These are phyloP conservation scores for Tylopilus sp. DNA, from an alignment of 1,284 basidiomycete genomes.

Conservation along the genomic window DNA sequence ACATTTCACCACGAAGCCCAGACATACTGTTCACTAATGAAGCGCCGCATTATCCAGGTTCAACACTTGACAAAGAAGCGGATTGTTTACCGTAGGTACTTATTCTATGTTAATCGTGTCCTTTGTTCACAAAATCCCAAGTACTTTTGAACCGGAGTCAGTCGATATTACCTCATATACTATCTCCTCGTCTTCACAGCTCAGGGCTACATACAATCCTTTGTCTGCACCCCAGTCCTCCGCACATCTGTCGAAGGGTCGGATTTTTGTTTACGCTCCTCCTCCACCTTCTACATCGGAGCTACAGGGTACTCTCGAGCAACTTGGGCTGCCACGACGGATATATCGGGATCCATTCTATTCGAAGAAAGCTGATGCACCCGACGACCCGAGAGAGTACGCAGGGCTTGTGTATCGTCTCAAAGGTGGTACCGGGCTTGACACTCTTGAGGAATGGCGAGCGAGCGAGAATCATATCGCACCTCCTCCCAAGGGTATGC, in stretches of 20 bases:
- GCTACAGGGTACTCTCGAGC: slow-evolving; percentile 51
- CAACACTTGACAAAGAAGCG: slow-evolving; percentile 11
- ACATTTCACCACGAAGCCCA: slow-evolving; percentile 7
- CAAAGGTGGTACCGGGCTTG: slow-evolving; percentile 54
- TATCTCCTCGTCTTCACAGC: not conserved
- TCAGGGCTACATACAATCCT: slow-evolving; percentile 23
- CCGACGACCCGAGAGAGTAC: slow-evolving; percentile 68
- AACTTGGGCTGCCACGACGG: slow-evolving; percentile 52
- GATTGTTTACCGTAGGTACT: slow-evolving; percentile 22
- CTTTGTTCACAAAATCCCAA: slow-evolving; percentile 5
- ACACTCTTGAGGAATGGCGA: slow-evolving; percentile 51
- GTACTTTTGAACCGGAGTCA: slow-evolving; percentile 21
- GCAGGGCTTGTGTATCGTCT: slow-evolving; percentile 75
- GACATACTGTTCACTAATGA: not conserved
- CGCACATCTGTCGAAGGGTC: not conserved
- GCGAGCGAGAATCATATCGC: slow-evolving; percentile 11
- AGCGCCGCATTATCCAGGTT: not conserved
- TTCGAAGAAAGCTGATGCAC: slow-evolving; percentile 68
- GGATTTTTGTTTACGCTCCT: slow-evolving; percentile 40
- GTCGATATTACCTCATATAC: not conserved
- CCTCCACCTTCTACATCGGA: slow-evolving; percentile 53
- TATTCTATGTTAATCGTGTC: not conserved
- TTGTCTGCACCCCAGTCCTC: slow-evolving; percentile 7
- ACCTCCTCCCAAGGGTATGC: not conserved
- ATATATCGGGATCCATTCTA: slow-evolving; percentile 79